These are phyloP conservation scores for Trichosporon sp. DNA, from an alignment of 1,284 basidiomycete species.

Conservation along the genomic window DNA sequence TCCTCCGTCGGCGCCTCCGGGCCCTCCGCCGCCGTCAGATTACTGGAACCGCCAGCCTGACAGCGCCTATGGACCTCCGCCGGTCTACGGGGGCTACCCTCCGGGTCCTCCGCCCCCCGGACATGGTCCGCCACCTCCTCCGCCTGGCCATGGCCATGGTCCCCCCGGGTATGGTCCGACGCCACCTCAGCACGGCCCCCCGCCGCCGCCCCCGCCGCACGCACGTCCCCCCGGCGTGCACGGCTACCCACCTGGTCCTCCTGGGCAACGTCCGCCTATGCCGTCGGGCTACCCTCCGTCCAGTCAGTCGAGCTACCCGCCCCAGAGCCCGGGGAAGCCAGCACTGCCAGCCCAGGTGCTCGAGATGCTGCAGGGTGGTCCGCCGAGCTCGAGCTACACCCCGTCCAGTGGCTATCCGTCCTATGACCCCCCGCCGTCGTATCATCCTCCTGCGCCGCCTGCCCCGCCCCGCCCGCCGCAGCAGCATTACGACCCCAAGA, in stretches of 20 bases:
- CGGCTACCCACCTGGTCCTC: too few species aligned
- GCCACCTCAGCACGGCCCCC: constrained; percentile 6
- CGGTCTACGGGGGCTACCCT: neutral
- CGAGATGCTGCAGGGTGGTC: constrained; percentile 61
- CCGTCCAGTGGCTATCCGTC: constrained; percentile 17
- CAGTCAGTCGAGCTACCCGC: constrained; percentile 4
- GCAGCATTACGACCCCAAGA: constrained; percentile 31
- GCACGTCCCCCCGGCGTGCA: neutral
- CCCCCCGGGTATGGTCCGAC: neutral
- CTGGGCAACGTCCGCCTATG: constrained; percentile 8
- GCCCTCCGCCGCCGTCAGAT: neutral
- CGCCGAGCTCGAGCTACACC: constrained; percentile 7
- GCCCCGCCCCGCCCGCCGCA: neutral
- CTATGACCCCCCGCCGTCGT: constrained; percentile 19
- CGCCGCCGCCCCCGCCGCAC: constrained; percentile 6
- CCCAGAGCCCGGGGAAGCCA: constrained; percentile 42
- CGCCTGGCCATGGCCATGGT: too few species aligned
- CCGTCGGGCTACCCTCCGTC: constrained; percentile 27
- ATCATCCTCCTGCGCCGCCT: neutral
- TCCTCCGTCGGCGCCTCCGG: neutral
- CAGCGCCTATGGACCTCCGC: neutral
- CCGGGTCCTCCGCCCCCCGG: constrained; percentile 10
- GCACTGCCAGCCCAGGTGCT: constrained; percentile 66
- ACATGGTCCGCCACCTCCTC: constrained; percentile 5
- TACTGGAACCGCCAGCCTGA: constrained; percentile 8